phyloP scores from a whole-genome alignment of 495 filamentous ascomycete species.

The Penicillium crystallinum region DNA sequence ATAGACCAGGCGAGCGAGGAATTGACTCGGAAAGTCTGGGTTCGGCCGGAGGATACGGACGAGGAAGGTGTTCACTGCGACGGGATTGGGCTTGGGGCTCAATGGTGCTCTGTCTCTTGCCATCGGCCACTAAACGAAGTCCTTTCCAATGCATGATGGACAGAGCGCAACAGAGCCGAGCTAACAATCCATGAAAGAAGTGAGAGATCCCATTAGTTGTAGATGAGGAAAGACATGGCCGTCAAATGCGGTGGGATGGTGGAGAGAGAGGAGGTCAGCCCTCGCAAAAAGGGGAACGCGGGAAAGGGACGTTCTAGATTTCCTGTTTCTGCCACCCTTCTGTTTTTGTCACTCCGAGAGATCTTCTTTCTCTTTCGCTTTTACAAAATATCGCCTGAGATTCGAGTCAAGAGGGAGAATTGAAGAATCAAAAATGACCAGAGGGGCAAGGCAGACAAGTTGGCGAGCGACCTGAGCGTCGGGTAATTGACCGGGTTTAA shows the following conservation, averaged over 20 bases:
- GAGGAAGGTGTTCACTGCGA: slow-evolving; percentile 42
- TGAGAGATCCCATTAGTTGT: neutral
- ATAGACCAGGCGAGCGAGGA: slow-evolving; percentile 23
- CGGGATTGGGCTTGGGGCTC: slow-evolving; percentile 31
- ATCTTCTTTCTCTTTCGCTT: too few relatives aligned
- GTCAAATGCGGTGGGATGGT: slow-evolving; percentile 24
- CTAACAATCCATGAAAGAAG: neutral
- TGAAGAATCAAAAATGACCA: neutral
- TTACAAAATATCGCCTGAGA: neutral
- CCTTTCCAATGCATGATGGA: slow-evolving; percentile 46
- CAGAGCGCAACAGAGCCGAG: neutral
- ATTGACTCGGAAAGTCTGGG: slow-evolving; percentile 39
- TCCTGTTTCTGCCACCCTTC: neutral
- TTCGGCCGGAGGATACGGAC: slow-evolving; percentile 31
- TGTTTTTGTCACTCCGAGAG: too few relatives aligned
- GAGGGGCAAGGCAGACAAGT: slow-evolving; percentile 18
- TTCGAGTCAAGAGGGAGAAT: too few relatives aligned
- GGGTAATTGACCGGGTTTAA: slow-evolving; percentile 4
- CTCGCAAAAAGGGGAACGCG: slow-evolving; percentile 28
- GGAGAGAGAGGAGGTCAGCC: slow-evolving; percentile 23
- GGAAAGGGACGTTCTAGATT: slow-evolving; percentile 11
- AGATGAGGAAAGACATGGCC: slow-evolving; percentile 14
- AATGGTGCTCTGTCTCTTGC: slow-evolving; percentile 35
- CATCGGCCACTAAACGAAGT: slow-evolving; percentile 37
- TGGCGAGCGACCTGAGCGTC: slow-evolving; percentile 14